Evolutionary conservation across 192 early-diverging fungal species (phyloP).

Genomic region (Geranomyces variabilis): DNA sequence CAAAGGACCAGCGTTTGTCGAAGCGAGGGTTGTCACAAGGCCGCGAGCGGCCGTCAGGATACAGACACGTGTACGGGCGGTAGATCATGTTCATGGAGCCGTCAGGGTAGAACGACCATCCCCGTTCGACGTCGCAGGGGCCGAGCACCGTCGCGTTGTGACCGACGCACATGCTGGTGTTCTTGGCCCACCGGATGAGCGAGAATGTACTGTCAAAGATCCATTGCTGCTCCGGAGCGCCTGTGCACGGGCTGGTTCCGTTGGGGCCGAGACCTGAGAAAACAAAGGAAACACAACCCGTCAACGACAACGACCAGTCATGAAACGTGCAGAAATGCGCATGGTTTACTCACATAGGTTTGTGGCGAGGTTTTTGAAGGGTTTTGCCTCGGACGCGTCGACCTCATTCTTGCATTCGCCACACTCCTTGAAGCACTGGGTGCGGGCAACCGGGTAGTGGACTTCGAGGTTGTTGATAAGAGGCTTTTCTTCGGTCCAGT

Average conservation of each 20-base stretch:
- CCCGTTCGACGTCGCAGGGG: background rate
- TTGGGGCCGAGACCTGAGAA: conserved; percentile 3
- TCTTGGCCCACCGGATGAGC: background rate
- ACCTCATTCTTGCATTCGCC: background rate
- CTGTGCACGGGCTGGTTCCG: background rate
- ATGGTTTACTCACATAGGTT: background rate
- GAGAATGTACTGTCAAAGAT: background rate
- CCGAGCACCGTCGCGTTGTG: background rate
- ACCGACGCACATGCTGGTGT: background rate
- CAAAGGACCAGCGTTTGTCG: background rate
- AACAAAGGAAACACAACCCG: background rate
- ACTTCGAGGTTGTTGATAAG: background rate
- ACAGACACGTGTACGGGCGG: conserved; percentile 7
- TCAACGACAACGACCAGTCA: too few species aligned
- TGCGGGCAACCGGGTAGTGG: background rate
- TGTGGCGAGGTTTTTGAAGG: background rate
- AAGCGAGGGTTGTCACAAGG: background rate
- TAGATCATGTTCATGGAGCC: background rate
- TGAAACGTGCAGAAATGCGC: too few species aligned
- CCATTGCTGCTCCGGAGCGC: background rate
- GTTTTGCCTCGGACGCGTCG: background rate
- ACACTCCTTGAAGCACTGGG: background rate
- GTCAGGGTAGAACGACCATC: background rate
- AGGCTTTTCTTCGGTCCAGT: background rate
- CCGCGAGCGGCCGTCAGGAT: background rate